phyloP scores from a whole-genome alignment of 2,329 filamentous ascomycete species.

The Penicillium capsulatum region DNA sequence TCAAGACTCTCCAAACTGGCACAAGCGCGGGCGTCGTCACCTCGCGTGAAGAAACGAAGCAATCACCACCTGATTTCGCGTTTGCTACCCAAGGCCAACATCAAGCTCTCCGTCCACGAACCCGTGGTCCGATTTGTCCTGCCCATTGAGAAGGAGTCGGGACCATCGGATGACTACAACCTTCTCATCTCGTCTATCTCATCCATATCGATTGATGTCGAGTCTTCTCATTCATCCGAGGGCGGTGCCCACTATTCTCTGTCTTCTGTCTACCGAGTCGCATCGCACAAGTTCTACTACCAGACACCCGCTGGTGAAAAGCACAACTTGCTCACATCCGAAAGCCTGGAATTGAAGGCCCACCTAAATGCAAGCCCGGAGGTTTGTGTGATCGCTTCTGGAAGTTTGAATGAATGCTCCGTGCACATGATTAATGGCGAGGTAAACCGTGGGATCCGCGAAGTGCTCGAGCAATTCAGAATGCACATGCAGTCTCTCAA shows the following conservation, averaged over 20 bases:
- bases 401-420: slow-evolving; percentile 79
- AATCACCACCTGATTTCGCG: slow-evolving; percentile 72
- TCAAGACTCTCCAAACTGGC: slow-evolving; percentile 77
- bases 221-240: slow-evolving; percentile 87
- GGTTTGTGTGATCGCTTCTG: slow-evolving; percentile 73
- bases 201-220: slow-evolving; percentile 84
- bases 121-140: slow-evolving; percentile 87
- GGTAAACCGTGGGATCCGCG: slow-evolving; percentile 84
- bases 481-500: slow-evolving; percentile 61
- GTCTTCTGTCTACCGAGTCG: slow-evolving; percentile 73
- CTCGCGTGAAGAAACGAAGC: slow-evolving; percentile 43
- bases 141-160: slow-evolving; percentile 63
- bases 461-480: slow-evolving; percentile 81
- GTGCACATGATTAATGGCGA: slow-evolving; percentile 87
- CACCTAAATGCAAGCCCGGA: slow-evolving; percentile 82
- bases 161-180: slow-evolving; percentile 75
- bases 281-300: slow-evolving; percentile 88
- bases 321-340: slow-evolving; percentile 82
- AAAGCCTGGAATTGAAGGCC: slow-evolving; percentile 80
- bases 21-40: slow-evolving; percentile 51
- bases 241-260: slow-evolving; percentile 84
- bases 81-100: slow-evolving; percentile 86
- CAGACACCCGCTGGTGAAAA: slow-evolving; percentile 78
- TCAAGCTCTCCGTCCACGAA: slow-evolving; percentile 96
- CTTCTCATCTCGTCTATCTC: slow-evolving; percentile 93